These are phyloP conservation scores for Pachysandra terminalis DNA, from an alignment of 164 flowering plant genomes.

Conservation along the genomic window DNA sequence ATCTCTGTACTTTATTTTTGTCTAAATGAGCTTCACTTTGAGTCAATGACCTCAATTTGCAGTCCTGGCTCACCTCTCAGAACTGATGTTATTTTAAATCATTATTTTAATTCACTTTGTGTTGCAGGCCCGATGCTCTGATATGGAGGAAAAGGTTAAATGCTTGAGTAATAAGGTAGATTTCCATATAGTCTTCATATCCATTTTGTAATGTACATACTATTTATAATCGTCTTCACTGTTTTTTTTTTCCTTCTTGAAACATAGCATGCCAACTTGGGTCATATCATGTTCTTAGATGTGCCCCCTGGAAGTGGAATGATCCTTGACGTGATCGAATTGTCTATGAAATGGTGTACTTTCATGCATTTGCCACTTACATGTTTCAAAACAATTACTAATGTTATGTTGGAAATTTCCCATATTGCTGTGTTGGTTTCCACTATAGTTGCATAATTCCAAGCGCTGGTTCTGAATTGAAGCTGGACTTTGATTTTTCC, in stretches of 20 bases:
- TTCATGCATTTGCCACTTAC: too few relatives aligned
- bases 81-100: neutral
- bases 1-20: neutral
- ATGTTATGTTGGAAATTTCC: neutral
- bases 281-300: too few relatives aligned
- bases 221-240: too few relatives aligned
- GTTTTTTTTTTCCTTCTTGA: too few relatives aligned
- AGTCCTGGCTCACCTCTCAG: neutral
- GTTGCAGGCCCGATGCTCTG: slow-evolving; percentile 60
- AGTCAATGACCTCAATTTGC: neutral
- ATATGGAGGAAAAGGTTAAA: slow-evolving; percentile 58
- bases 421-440: neutral
- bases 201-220: neutral
- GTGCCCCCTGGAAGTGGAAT: too few relatives aligned
- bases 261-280: too few relatives aligned
- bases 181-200: neutral
- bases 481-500: neutral
- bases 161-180: slow-evolving; percentile 23
- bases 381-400: neutral
- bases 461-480: too few relatives aligned
- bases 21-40: neutral
- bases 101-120: neutral
- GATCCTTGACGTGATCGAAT: too few relatives aligned
- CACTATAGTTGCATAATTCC: neutral
- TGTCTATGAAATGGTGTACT: too few relatives aligned